These are phyloP conservation scores for Symbiotaphrina buchneri DNA, from an alignment of 495 filamentous ascomycete species.

Conservation along the genomic window DNA sequence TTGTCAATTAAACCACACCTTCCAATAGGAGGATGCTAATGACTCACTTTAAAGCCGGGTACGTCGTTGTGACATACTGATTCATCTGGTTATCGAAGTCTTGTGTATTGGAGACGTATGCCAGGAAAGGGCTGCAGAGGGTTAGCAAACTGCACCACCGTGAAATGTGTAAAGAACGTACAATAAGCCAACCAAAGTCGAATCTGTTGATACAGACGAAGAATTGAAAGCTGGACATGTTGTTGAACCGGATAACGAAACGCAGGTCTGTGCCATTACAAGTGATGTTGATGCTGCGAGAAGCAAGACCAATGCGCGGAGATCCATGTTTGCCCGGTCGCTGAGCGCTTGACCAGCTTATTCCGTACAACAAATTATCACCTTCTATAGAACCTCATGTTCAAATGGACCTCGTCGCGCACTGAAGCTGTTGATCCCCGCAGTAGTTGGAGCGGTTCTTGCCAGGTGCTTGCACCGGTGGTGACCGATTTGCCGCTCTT, in stretches of 20 bases:
- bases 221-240: slow-evolving; percentile 65
- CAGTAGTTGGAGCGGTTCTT: too few relatives aligned
- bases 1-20: neutral
- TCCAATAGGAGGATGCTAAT: slow-evolving; percentile 7
- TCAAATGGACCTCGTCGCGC: too few relatives aligned
- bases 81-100: slow-evolving; percentile 60
- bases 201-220: slow-evolving; percentile 60
- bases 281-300: neutral
- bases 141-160: slow-evolving; percentile 6
- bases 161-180: slow-evolving; percentile 24
- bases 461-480: too few relatives aligned
- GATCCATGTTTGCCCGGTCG: too few relatives aligned
- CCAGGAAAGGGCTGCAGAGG: slow-evolving; percentile 56
- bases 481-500: too few relatives aligned
- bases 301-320: too few relatives aligned
- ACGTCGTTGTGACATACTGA: slow-evolving; percentile 50
- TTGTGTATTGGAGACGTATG: slow-evolving; percentile 48
- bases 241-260: slow-evolving; percentile 59
- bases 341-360: too few relatives aligned
- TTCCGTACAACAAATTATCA: too few relatives aligned
- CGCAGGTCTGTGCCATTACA: slow-evolving; percentile 22
- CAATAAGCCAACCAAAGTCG: slow-evolving; percentile 44
- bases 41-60: slow-evolving; percentile 52
- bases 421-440: too few relatives aligned
- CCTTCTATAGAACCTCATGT: too few relatives aligned